Evolutionary conservation across 768 basidiomycete species (phyloP).

Genomic region (Suillus paluster): DNA sequence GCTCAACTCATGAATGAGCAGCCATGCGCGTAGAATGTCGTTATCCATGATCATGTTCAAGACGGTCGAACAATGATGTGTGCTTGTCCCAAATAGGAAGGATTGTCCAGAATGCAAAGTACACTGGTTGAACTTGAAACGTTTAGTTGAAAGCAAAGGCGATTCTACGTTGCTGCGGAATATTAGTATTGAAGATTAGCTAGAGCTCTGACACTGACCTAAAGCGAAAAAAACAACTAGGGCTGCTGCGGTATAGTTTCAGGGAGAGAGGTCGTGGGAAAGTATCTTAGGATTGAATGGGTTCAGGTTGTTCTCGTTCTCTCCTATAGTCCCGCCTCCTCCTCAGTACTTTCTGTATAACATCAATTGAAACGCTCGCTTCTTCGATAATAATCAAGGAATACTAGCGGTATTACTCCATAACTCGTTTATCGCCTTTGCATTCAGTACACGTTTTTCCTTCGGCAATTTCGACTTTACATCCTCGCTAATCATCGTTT

Average conservation of each 20-base stretch:
- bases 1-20: constrained; percentile 79
- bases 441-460: constrained; percentile 31
- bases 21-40: constrained; percentile 74
- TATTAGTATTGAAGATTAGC: background rate
- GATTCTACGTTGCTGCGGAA: background rate
- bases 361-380: constrained; percentile 35
- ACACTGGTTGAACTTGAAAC: background rate
- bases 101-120: background rate
- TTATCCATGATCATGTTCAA: constrained; percentile 55
- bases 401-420: constrained; percentile 17
- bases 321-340: constrained; percentile 24
- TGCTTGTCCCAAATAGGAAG: constrained; percentile 1
- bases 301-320: too few relatives aligned
- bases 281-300: background rate
- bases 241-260: background rate
- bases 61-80: too few relatives aligned
- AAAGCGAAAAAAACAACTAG: background rate
- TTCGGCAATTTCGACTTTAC: constrained; percentile 30
- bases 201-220: background rate
- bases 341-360: constrained; percentile 34
- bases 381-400: constrained; percentile 15
- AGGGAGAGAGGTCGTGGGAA: background rate
- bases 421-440: background rate
- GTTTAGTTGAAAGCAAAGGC: background rate
- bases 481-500: constrained; percentile 15